These are phyloP conservation scores for Moricandia moricandioides DNA, from an alignment of 345 rosid genomes.

Conservation along the genomic window DNA sequence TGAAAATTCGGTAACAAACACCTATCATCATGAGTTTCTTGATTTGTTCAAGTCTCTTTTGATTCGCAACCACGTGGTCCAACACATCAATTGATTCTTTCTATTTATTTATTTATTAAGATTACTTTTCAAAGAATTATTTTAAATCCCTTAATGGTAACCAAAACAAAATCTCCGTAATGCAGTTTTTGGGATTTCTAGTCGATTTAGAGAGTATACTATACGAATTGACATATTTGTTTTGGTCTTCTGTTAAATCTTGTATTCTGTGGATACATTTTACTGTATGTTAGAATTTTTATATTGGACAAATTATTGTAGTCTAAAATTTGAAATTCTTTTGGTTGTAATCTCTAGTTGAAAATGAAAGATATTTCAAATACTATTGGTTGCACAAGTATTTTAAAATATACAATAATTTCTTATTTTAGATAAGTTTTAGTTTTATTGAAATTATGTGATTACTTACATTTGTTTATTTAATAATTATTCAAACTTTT, in stretches of 20 bases:
- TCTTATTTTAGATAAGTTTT: neutral
- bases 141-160: neutral
- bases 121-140: neutral
- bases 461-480: neutral
- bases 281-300: neutral
- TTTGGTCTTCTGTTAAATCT: neutral
- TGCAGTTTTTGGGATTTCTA: neutral
- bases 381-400: too few species aligned
- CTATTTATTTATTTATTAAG: neutral
- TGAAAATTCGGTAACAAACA: constrained; percentile 32
- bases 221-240: neutral
- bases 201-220: neutral
- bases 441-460: neutral
- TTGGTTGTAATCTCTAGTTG: neutral
- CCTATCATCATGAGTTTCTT: constrained; percentile 20
- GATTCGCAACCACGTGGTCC: constrained; percentile 29
- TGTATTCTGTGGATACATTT: neutral
- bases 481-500: neutral
- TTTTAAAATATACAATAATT: neutral
- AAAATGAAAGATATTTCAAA: too few species aligned
- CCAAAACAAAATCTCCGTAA: neutral
- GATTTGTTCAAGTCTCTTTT: constrained; percentile 22
- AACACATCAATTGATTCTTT: constrained; percentile 1
- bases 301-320: neutral
- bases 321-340: neutral